Conservation (phyloP, 2,329 filamentous ascomycete genomes). For the Seiridium cupressi region DNA sequence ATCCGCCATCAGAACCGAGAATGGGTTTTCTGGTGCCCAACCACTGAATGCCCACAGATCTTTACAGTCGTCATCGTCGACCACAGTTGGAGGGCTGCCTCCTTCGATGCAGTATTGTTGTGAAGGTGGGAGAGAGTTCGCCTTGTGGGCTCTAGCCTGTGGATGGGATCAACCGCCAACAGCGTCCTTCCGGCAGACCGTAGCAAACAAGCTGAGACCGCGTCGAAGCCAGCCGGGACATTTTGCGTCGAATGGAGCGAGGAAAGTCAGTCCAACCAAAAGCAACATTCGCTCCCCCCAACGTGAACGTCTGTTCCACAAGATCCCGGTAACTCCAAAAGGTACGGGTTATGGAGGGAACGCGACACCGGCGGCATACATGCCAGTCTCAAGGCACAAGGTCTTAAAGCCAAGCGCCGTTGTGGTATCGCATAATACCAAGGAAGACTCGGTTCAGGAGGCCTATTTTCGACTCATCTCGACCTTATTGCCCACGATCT, state of each 20-base stretch:
- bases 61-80: background rate
- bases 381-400: background rate
- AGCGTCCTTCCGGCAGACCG: background rate
- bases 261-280: too few relatives aligned
- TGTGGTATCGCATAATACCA: background rate
- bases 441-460: slow-evolving; percentile 5
- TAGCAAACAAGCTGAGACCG: background rate
- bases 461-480: slow-evolving; percentile 17
- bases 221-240: background rate
- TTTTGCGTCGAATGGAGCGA: too few relatives aligned
- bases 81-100: background rate
- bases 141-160: slow-evolving; percentile 2
- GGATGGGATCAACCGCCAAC: background rate
- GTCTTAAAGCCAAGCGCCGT: background rate
- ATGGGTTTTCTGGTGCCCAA: background rate
- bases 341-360: slow-evolving; percentile 1
- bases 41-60: too few relatives aligned
- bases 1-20: background rate
- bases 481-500: slow-evolving; percentile 13
- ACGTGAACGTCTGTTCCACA: background rate
- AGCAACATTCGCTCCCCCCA: too few relatives aligned
- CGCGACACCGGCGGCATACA: background rate
- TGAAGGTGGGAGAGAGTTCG: background rate
- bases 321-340: background rate
- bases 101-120: slow-evolving; percentile 6